These are phyloP conservation scores for Ricinus communis DNA, from an alignment of 345 rosid genomes.

Conservation along the genomic window DNA sequence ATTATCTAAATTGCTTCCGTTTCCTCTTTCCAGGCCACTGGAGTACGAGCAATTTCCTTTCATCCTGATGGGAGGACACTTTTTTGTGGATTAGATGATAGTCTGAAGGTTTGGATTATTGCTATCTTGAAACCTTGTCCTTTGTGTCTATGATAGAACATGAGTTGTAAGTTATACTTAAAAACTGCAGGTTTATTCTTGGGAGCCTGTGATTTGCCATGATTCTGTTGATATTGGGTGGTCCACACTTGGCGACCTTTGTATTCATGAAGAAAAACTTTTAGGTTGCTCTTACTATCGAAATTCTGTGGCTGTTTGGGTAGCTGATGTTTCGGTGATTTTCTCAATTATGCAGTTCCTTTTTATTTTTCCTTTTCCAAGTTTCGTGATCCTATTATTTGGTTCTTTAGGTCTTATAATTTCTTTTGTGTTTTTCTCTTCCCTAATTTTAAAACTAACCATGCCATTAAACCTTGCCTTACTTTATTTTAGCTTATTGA, in stretches of 20 bases:
- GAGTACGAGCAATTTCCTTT: constrained; percentile 68
- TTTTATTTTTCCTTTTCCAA: neutral
- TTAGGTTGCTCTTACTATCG: constrained; percentile 80
- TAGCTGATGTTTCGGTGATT: constrained; percentile 69
- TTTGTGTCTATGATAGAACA: constrained; percentile 9
- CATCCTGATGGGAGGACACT: constrained; percentile 93
- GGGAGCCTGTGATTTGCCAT: constrained; percentile 95
- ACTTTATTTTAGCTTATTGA: constrained; percentile 59
- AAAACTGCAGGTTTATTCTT: constrained; percentile 79
- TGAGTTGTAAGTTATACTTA: constrained; percentile 19
- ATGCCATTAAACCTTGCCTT: constrained; percentile 6
- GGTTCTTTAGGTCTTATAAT: neutral
- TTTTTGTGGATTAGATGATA: constrained; percentile 83
- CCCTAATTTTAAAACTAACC: constrained; percentile 10
- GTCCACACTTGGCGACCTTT: constrained; percentile 86
- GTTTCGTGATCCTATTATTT: neutral
- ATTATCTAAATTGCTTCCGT: constrained; percentile 1
- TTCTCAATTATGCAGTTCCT: neutral
- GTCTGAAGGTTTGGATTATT: constrained; percentile 68
- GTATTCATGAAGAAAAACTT: constrained; percentile 82
- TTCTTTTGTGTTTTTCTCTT: neutral
- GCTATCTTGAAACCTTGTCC: neutral
- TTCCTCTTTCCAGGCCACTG: constrained; percentile 59
- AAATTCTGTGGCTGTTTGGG: constrained; percentile 92
- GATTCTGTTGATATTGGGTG: constrained; percentile 90